Base-by-base conservation (phyloP, 768 basidiomycete species). In the Tricholoma terreum region DNA sequence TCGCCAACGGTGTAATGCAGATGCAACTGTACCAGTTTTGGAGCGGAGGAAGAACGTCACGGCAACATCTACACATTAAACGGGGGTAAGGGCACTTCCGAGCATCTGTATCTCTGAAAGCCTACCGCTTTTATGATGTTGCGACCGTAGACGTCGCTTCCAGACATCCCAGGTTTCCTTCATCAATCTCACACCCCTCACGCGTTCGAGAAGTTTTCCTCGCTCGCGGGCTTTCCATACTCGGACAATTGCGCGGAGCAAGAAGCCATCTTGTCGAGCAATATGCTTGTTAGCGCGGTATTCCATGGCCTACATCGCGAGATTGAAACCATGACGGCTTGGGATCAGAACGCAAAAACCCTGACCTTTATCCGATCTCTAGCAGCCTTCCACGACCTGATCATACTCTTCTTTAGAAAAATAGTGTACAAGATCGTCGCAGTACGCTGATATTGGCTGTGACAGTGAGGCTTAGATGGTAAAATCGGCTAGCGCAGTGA, bases 211-310 rank as follows among this genome's bases (percentile, higher is more conserved):
- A 27, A 84, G 74, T 50, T 70, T 74, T 30, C 84, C 85, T 8
- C 84, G 80, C 63, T 87, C 86, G 36, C 80, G 81, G 19, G 88
- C 84, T 62, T 80, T 86, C 87, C 88, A 87, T 3, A 89, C 80
- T 48, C 84, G 76, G 63, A 78, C 70, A 46, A 86, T 73, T 27
- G 84, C 87, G 45, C 80, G 79, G 30, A 89, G 57, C 19, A 88
- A 75, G 12, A 85, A 73, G 53, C 75, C 75, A 55, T 89, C 83
- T 64, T 83, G 85, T 43, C 84, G 76, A 46, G 74, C 73, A 11
- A 83, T 55, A 63, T 85, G 80, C 56, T 83, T 87, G 56, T 74
- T 69, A 10, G 83, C 88, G 27, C 81, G 82, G 54, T 65, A 75
- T 63, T 85, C 82, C 68, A 84, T 70, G 17, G 59, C 66, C 90